phyloP scores from a whole-genome alignment of 1,284 basidiomycete genomes.

The Apiotrichum montevideense region DNA sequence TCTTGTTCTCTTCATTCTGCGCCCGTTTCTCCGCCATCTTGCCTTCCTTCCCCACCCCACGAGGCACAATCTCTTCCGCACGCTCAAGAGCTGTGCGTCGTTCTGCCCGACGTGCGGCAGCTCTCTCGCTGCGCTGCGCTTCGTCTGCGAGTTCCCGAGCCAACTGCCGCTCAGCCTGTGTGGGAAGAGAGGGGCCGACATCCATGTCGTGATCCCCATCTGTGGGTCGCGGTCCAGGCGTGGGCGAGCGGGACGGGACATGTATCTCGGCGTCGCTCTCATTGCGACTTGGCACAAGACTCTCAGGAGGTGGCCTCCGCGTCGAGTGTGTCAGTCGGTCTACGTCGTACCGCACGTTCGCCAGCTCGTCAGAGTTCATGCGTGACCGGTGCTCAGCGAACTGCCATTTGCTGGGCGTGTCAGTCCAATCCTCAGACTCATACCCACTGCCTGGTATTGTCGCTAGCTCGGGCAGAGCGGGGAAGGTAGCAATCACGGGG shows the following conservation, averaged over 20 bases:
- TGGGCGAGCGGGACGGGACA: conserved; percentile 1
- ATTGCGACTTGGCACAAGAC: conserved; percentile 1
- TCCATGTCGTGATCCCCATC: not conserved
- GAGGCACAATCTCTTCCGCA: conserved; percentile 41
- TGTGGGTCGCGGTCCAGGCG: conserved; percentile 3
- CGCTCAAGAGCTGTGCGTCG: conserved; percentile 21
- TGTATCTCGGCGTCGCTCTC: conserved; percentile 8
- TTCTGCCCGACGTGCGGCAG: conserved; percentile 25
- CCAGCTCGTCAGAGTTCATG: conserved; percentile 22
- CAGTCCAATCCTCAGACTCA: not conserved
- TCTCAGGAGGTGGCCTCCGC: not conserved
- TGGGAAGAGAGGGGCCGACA: not conserved
- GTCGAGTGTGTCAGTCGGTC: conserved; percentile 12
- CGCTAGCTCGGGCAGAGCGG: conserved; percentile 20
- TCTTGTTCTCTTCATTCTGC: conserved; percentile 39
- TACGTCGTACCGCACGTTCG: conserved; percentile 9
- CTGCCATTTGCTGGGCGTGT: conserved; percentile 32
- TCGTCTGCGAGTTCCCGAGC: conserved; percentile 31
- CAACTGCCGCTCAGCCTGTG: conserved; percentile 34
- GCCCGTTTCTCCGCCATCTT: conserved; percentile 43
- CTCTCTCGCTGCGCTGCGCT: conserved; percentile 6
- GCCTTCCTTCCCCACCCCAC: conserved; percentile 36
- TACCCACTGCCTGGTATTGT: conserved; percentile 35
- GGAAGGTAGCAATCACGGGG: conserved; percentile 28
- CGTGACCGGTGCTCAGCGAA: conserved; percentile 30